These are phyloP conservation scores for Cladosporium sp. DNA, from an alignment of 2,329 filamentous ascomycete genomes.

Conservation along the genomic window DNA sequence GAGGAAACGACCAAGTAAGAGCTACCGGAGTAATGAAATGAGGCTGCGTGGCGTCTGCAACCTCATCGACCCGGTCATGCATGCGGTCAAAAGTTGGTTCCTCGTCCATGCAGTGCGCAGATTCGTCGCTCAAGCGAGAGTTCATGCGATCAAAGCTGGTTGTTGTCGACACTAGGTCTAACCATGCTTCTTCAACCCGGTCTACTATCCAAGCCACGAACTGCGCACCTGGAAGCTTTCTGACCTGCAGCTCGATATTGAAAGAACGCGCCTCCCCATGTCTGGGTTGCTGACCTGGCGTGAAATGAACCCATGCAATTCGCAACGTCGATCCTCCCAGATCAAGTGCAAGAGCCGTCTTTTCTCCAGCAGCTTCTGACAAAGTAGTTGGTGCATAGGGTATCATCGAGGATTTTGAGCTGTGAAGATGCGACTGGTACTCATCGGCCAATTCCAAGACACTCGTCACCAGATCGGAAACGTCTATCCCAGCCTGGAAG, in stretches of 20 bases:
- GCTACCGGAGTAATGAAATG: neutral
- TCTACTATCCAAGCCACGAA: neutral
- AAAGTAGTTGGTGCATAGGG: neutral
- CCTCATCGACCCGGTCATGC: neutral
- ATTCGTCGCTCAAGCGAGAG: neutral
- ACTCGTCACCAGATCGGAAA: neutral
- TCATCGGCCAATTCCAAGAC: neutral
- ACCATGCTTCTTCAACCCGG: neutral
- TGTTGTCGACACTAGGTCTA: neutral
- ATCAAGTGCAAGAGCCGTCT: neutral
- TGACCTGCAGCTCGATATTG: neutral
- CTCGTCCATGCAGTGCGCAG: neutral
- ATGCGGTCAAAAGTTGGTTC: neutral
- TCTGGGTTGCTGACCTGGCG: neutral
- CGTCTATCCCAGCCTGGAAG: neutral
- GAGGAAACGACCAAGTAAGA: neutral
- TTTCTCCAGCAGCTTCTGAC: neutral
- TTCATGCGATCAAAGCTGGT: neutral
- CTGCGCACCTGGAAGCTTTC: neutral
- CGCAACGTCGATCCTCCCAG: neutral
- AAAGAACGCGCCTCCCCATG: neutral
- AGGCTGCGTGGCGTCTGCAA: neutral
- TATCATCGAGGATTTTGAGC: neutral
- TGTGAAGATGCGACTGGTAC: neutral
- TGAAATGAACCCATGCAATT: neutral